Evolutionary conservation across 1,284 basidiomycete genomes (phyloP), one percentile per base, ranked within the genome.

Genomic region (Moesziomyces sp.): DNA sequence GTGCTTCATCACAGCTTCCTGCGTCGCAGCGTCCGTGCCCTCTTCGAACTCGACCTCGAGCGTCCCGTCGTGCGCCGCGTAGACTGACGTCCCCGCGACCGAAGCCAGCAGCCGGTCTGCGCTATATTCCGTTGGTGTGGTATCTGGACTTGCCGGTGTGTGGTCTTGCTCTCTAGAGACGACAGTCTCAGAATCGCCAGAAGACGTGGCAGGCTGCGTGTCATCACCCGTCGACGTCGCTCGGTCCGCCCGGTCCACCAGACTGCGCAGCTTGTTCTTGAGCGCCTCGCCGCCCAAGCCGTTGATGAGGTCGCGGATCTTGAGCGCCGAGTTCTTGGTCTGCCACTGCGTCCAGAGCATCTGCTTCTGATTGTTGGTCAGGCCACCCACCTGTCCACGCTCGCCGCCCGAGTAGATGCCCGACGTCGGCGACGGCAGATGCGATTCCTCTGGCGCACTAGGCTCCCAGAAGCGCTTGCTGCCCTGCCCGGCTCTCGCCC

Each of bases 301-400:
- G 21, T 46, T 61, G 45, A 74, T 60, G 13, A 74, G 49, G 19
- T 63, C 58, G 10, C 65, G 60, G 34, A 74, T 65, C 52, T 60
- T 67, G 45, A 44, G 21, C 13, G 57, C 49, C 34, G 60, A 52
- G 38, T 66, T 58, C 52, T 71, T 67, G 49, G 48, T 23, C 53
- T 68, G 58, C 74, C 74, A 79, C 35, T 64, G 46, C 14, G 56
- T 42, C 63, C 60, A 75, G 3, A 77, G 35, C 63, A 61, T 59
- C 47, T 74, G 67, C 68, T 82, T 81, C 52, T 84, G 82, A 23
- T 68, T 68, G 58, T 78, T 76, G 21, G 81, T 82, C 59, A 82
- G 48, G 2, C 71, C 74, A 14, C 80, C 82, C 7, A 68, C 62
- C n/a, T 45, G 49, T 3, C 70, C 67, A 14, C 61, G 51, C 53